Evolutionary conservation across 2,329 filamentous ascomycete species (phyloP).

Genomic region (Diaporthe helianthi): DNA sequence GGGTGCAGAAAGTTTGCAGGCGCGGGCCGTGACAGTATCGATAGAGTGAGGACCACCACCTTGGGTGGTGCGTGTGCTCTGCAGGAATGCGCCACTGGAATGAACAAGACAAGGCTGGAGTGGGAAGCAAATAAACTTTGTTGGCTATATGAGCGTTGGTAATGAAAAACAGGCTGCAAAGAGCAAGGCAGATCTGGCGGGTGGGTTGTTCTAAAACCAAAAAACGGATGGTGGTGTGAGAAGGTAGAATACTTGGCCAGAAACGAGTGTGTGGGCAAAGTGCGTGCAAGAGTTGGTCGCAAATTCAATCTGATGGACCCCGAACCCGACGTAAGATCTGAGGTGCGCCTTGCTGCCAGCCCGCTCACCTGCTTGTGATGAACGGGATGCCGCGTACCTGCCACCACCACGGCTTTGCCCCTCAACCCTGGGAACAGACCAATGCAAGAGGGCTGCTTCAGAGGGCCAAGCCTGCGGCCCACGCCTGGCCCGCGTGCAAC

Average conservation of each 20-base stretch:
- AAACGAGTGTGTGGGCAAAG: not conserved
- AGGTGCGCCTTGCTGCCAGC: not conserved
- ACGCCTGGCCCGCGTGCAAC: constrained; percentile 13
- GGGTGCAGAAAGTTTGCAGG: not conserved
- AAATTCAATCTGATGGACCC: constrained; percentile 24
- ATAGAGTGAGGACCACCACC: not conserved
- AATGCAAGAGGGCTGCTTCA: not conserved
- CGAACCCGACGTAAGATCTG: constrained; percentile 11
- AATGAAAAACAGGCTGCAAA: constrained; percentile 1
- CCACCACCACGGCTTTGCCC: constrained; percentile 14
- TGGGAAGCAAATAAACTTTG: not conserved
- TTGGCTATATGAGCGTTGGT: not conserved
- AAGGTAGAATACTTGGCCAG: not conserved
- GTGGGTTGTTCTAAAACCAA: not conserved
- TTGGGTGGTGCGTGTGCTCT: not conserved
- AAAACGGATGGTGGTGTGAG: constrained; percentile 27
- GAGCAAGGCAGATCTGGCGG: constrained; percentile 11
- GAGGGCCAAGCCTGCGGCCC: constrained; percentile 13
- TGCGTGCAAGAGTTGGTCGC: not conserved
- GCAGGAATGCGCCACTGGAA: not conserved
- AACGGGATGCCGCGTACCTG: not conserved
- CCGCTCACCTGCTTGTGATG: not conserved
- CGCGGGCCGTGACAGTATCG: constrained; percentile 5
- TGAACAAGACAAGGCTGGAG: not conserved
- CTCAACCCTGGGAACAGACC: not conserved